Conservation (phyloP, 2,329 filamentous ascomycete species). For the Teratosphaeria destructans region DNA sequence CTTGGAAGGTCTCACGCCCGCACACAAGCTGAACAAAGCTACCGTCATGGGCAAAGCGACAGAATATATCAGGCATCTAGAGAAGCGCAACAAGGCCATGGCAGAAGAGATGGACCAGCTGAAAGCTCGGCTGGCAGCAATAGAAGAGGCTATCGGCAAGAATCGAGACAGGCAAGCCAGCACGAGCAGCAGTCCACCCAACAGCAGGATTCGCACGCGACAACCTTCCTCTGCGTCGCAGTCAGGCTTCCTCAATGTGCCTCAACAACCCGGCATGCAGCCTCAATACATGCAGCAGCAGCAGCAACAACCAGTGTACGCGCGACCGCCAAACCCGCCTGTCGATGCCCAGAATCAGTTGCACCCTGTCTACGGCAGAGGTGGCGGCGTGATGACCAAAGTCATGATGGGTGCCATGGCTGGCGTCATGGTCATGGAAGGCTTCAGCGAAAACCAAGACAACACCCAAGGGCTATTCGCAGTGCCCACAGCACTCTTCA, state of each 20-base stretch:
- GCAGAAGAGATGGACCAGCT: slow-evolving; percentile 71
- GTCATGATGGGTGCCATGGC: slow-evolving; percentile 89
- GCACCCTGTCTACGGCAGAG: slow-evolving; percentile 30
- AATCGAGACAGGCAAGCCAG: slow-evolving; percentile 15
- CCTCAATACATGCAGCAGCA: slow-evolving; percentile 24
- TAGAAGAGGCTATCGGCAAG: slow-evolving; percentile 56
- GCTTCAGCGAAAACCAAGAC: slow-evolving; percentile 53
- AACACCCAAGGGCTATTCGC: slow-evolving; percentile 36
- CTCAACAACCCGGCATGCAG: slow-evolving; percentile 13
- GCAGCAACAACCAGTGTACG: slow-evolving; percentile 22
- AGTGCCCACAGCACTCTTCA: slow-evolving; percentile 29
- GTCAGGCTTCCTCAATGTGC: slow-evolving; percentile 17
- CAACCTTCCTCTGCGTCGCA: slow-evolving; percentile 19
- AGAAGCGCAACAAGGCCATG: slow-evolving; percentile 77
- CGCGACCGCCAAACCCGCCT: slow-evolving; percentile 20
- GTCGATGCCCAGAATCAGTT: slow-evolving; percentile 25
- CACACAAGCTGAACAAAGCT: slow-evolving; percentile 96
- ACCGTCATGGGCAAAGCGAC: slow-evolving; percentile 92
- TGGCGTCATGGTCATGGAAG: slow-evolving; percentile 84
- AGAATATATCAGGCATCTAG: slow-evolving; percentile 87
- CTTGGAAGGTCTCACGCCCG: slow-evolving; percentile 56
- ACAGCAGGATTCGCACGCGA: slow-evolving; percentile 12
- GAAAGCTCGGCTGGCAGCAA: slow-evolving; percentile 57
- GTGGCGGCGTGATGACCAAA: slow-evolving; percentile 52
- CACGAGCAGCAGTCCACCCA: slow-evolving; percentile 13